These are phyloP conservation scores for Cadophora sp. DNA, from an alignment of 2,329 filamentous ascomycete species.

Conservation along the genomic window DNA sequence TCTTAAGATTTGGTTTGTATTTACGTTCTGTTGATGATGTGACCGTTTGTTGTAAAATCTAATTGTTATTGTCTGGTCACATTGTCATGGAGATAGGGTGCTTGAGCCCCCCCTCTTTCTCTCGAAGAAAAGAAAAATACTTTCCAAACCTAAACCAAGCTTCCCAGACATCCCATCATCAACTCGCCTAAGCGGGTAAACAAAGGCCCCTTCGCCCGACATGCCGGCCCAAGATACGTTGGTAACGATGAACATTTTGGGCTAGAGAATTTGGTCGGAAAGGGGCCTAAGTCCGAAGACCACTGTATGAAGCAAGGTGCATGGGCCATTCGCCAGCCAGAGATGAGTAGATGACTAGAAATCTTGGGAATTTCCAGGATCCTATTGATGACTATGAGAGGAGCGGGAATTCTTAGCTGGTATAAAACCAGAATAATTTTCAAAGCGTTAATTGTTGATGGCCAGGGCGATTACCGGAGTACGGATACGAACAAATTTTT, in stretches of 20 bases:
- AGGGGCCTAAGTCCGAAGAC: background rate
- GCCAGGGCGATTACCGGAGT: too few species aligned
- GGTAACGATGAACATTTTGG: background rate
- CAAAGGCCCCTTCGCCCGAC: background rate
- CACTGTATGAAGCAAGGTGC: background rate
- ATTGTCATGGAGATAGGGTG: too few species aligned
- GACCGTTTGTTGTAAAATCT: too few species aligned
- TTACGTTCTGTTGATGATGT: too few species aligned
- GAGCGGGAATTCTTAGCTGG: background rate
- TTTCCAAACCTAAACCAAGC: background rate
- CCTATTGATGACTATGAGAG: background rate
- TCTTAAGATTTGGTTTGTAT: too few species aligned
- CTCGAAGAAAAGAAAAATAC: too few species aligned
- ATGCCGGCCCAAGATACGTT: background rate
- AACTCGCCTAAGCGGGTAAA: background rate
- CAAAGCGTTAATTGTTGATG: too few species aligned
- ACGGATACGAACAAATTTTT: too few species aligned
- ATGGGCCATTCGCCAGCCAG: background rate
- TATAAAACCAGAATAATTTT: background rate
- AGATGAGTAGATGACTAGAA: background rate
- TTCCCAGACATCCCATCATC: background rate
- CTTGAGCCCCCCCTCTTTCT: too few species aligned
- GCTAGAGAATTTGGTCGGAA: background rate
- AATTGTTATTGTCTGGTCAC: too few species aligned
- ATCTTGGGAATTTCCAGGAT: background rate